Evolutionary conservation across 805 yeast species (phyloP), one percentile per base, ranked within the genome.

Genomic region (Suhomyces emberorum): DNA sequence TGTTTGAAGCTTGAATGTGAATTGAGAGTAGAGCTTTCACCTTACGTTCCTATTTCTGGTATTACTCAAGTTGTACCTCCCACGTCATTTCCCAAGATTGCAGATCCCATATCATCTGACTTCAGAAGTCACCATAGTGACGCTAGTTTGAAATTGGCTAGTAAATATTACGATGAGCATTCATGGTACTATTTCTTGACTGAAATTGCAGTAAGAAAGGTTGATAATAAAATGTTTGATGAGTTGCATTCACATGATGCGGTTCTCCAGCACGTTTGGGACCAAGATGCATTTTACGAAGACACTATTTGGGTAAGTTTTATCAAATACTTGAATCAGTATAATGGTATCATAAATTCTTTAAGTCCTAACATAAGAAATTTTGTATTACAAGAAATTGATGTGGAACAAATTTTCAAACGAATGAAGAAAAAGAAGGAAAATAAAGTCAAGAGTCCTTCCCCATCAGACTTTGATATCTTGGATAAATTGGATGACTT

Each of bases 131-230:
- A 42, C 11, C 38, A 44, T 16, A 55, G 59, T 28, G 57, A 55
- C 10, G 50, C 50, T 11, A 48, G 59, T 21, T 28, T 57, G 1
- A 47, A 39, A 21, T 34, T 60, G 17, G 63, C 68, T 3, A 32
- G 38, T 24, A 42, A 39, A 22, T 49, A 48, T 32, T 49, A 47
- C 19, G 51, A 51, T 35, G 50, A 50, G 32, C 56, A 59, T 38
- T 51, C 65, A 15, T 65, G 70, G 72, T 63, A 61, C 44, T 65
- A 42, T 32, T 65, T 57, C 38, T 45, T 65, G 28, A 65, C 69
- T 0, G 72, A 65, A 39, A 52, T 62, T 5, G 72, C 72, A 0
- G 60, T 63, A 14, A 44, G 70, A 19, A 64, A 65, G 44, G 54
- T 64, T 14, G 72, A 65, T 38, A 65, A 65, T 44, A 49, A 42